phyloP scores from a whole-genome alignment of 2,329 filamentous ascomycete species.

The Colletotrichum costaricense region DNA sequence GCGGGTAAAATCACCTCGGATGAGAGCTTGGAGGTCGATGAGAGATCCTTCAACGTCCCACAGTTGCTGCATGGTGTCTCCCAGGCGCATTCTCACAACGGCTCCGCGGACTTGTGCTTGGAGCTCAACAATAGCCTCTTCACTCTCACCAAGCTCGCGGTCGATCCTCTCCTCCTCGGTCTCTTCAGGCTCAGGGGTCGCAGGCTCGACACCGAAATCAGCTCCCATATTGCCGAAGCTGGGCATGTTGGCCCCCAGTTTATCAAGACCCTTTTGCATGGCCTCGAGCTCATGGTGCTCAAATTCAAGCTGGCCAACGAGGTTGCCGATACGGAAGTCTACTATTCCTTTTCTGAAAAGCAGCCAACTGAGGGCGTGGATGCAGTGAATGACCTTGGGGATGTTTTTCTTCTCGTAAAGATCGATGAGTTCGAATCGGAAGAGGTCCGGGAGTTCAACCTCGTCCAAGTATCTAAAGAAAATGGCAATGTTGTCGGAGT shows the following conservation, averaged over 20 bases:
- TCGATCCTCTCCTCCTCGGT: constrained; percentile 91
- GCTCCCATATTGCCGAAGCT: constrained; percentile 98
- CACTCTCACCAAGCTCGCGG: constrained; percentile 83
- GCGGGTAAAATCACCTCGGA: constrained; percentile 88
- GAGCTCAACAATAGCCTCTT: constrained; percentile 78
- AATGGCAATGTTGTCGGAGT: constrained; percentile 97
- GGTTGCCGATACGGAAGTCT: constrained; percentile 94
- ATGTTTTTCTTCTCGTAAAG: constrained; percentile 99
- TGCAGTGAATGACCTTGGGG: constrained; percentile 98
- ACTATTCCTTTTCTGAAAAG: constrained; percentile 94
- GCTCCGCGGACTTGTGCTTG: constrained; percentile 90
- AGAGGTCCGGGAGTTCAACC: constrained; percentile 91
- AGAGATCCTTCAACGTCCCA: constrained; percentile 88
- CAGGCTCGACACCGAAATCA: constrained; percentile 87
- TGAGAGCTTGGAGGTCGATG: constrained; percentile 84
- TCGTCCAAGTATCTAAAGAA: constrained; percentile 96
- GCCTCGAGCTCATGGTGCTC: constrained; percentile 97
- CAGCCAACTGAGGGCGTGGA: constrained; percentile 97
- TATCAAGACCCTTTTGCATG: constrained; percentile 96
- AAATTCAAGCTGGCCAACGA: constrained; percentile 96
- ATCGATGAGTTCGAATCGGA: constrained; percentile 96
- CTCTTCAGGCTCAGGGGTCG: constrained; percentile 80
- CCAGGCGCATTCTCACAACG: constrained; percentile 79
- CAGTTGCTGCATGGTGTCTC: constrained; percentile 85
- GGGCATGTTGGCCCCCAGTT: constrained; percentile 94